Percentiles rank a stretch among this genome's conserved stretches.
These are phyloP conservation scores for Jamesozyma hellenica DNA, from an alignment of 805 yeast genomes.

Conservation along the genomic window DNA sequence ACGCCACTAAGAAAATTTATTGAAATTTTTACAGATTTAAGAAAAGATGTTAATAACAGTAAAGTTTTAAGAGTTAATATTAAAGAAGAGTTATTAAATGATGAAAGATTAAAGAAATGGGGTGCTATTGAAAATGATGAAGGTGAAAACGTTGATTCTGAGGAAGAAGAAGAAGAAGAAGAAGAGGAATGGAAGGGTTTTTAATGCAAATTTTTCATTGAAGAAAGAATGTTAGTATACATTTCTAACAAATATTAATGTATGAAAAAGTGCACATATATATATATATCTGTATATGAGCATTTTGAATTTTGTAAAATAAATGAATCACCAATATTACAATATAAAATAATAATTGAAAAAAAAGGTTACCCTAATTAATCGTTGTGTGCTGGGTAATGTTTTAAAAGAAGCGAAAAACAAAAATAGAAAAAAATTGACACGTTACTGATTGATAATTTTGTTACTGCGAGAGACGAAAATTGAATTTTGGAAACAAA, in stretches of 20 bases:
- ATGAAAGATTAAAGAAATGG: constrained; percentile 57
- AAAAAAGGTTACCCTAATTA: not conserved
- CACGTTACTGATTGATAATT: constrained; percentile 1
- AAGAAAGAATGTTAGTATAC: too few relatives aligned
- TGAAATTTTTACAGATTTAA: constrained; percentile 49
- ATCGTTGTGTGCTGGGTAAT: not conserved
- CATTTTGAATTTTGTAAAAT: not conserved
- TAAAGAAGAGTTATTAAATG: constrained; percentile 54
- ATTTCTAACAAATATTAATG: too few relatives aligned
- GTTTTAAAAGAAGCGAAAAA: not conserved
- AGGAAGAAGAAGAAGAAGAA: constrained; percentile 14
- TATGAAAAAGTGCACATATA: too few relatives aligned
- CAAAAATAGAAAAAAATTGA: too few relatives aligned
- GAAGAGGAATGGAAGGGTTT: constrained; percentile 38
- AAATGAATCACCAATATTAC: too few relatives aligned
- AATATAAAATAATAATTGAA: too few relatives aligned
- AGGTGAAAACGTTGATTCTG: constrained; percentile 24
- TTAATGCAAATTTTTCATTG: too few relatives aligned
- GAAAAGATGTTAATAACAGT: constrained; percentile 36
- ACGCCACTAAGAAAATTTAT: constrained; percentile 50
- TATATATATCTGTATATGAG: not conserved
- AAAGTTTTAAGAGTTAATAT: constrained; percentile 60
- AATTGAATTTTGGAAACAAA: not conserved
- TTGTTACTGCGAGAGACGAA: not conserved
- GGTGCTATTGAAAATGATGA: constrained; percentile 33